Evolutionary conservation across 805 yeast genomes (phyloP), one percentile per base, ranked within the genome.

Genomic region (Priceomyces haplophilus): DNA sequence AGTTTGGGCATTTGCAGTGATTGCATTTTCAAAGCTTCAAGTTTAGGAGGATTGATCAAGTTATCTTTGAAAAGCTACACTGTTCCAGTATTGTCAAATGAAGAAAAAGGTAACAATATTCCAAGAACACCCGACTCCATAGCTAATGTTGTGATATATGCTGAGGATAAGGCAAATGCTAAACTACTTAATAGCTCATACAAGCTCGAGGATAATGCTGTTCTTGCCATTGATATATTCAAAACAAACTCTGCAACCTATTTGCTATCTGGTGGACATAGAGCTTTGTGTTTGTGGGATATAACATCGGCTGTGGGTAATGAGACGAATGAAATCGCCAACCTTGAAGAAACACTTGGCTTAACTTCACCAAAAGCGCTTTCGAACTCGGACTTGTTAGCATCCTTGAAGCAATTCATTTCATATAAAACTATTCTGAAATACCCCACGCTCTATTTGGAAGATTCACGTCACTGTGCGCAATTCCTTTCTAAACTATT

Each of bases 391-490:
- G 71, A 78, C 21, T 71, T 91, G 75, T 56, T 91, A 20, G 68
- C 73, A 16, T 76, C 85, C 1, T 69, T 91, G 41, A 67, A 73
- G 8, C 76, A 76, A 30, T 67, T 86, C 37, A 82, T 89, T 12
- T 64, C 85, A 1, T 89, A 71, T 62, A 79, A 77, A 50, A 88
- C 97, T 0, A 86, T 93, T 8, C 86, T 95, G 4, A 84, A 83
- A 51, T 73, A 72, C 33, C 88, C 88, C 1, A 78, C 78, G n/a
- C 59, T 72, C 24, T 80, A 76, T 55, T 72, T 88, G 56, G 86
- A 82, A 47, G 95, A 89, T 32, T 83, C 91, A 3, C 77, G 97
- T 45, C 79, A 84, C 34, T 91, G 98, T 66, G 97, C 98, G 1
- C 79, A 82, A 25, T 85, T 75, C 48, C 61, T 93, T 40, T 73